Evolutionary conservation across 1,284 basidiomycete genomes (phyloP).

Genomic region (Ceratobasidium theobromae): DNA sequence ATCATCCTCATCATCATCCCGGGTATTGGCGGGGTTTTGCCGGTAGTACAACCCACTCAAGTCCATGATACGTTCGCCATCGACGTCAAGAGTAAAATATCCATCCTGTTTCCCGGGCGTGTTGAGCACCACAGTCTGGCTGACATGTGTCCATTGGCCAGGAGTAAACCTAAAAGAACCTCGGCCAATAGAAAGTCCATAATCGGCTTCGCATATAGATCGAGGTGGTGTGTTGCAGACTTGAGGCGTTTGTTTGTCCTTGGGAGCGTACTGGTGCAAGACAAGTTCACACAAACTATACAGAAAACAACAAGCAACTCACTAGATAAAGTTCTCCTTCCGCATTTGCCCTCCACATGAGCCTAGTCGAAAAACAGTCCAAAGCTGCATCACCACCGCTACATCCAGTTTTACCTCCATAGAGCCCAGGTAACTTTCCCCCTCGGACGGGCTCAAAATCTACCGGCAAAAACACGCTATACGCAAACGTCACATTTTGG

Average conservation of each 20-base stretch:
- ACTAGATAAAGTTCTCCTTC: slow-evolving; percentile 45
- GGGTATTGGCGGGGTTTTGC: slow-evolving; percentile 23
- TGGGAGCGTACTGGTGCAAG: slow-evolving; percentile 39
- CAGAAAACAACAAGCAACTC: slow-evolving; percentile 14
- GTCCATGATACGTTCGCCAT: slow-evolving; percentile 49
- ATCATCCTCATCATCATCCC: slow-evolving; percentile 31
- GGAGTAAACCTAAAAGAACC: slow-evolving; percentile 47
- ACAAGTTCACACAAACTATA: too few relatives aligned
- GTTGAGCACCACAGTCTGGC: slow-evolving; percentile 43
- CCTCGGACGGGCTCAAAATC: slow-evolving; percentile 43
- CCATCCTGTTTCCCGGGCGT: slow-evolving; percentile 52
- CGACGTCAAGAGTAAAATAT: slow-evolving; percentile 51
- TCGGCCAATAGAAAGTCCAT: slow-evolving; percentile 46
- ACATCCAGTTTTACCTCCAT: slow-evolving; percentile 44
- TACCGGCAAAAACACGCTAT: slow-evolving; percentile 42
- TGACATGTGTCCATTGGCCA: slow-evolving; percentile 43
- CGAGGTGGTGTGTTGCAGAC: slow-evolving; percentile 40
- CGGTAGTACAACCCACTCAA: slow-evolving; percentile 63
- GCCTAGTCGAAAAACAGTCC: slow-evolving; percentile 42
- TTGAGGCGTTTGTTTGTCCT: slow-evolving; percentile 39
- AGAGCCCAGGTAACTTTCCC: slow-evolving; percentile 45
- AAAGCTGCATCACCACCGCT: slow-evolving; percentile 42
- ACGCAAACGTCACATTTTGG: slow-evolving; percentile 39
- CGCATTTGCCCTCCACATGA: slow-evolving; percentile 43
- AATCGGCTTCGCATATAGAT: slow-evolving; percentile 42